Evolutionary conservation across 2,329 filamentous ascomycete genomes (phyloP), one percentile per base, ranked within the genome.

Genomic region (Aspergillus ochraceus): DNA sequence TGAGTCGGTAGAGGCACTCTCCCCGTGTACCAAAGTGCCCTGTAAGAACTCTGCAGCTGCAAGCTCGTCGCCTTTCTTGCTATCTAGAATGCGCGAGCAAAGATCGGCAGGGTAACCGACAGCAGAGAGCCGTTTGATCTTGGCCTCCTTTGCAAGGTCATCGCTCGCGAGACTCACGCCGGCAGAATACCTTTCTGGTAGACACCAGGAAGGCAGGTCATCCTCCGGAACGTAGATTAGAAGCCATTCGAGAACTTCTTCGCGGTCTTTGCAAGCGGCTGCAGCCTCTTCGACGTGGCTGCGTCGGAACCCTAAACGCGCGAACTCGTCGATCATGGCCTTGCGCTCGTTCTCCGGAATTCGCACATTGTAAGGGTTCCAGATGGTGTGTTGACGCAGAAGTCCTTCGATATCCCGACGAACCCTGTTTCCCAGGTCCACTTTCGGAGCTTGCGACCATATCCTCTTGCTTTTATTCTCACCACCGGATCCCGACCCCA

Each of bases 201-300:
- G 80, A 67, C 91, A 91, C 92, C 94, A 98, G 6, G 85, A 82
- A 1, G 95, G 95, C n/a, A 98, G 80, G 70, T 98, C 95, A 72
- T 99, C 95, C 72, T 99, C 95, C 1, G 95, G 95, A 2, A 99
- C 92, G 76, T 99, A 94, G 54, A 98, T 93, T 52, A 99, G 84
- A 17, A 99, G 83, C 95, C 95, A 99, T 74, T 98, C 94, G 2
- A 99, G 83, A 17, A 92, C 89, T 77, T 99, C 95, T 73, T 97
- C 93, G 30, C 90, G 85, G 72, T 97, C 92, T 74, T 94, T 96
- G 79, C 93, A 97, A 69, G 93, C 87, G 49, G 87, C 87, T 1
- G 90, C 86, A 9, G 95, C 94, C 77, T 99, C 95, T 71, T 96
- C 88, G 46, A 93, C 86, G 71, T 99, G 95, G 69, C 90, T 96